These are phyloP conservation scores for Chytriomyces sp. DNA, from an alignment of 192 early-diverging fungal genomes.

Conservation along the genomic window DNA sequence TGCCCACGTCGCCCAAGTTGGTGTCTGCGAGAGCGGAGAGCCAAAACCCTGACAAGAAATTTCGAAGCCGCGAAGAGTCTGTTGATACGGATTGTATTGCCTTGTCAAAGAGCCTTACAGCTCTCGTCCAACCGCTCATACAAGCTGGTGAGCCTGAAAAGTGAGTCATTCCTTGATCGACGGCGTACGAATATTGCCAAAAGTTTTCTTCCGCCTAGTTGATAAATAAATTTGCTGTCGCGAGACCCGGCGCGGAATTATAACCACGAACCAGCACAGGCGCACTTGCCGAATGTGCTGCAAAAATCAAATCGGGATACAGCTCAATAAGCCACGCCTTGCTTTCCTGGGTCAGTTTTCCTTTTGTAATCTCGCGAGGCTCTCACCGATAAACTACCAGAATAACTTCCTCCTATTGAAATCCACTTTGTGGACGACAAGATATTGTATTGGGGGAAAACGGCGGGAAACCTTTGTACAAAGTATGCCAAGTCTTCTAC, in stretches of 20 bases:
- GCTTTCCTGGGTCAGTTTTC: no score
- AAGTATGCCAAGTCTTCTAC: conserved; percentile 21
- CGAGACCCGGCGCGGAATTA: no score
- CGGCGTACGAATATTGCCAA: conserved; percentile 27
- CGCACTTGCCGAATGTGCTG: conserved; percentile 21
- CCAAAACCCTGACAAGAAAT: conserved; percentile 16
- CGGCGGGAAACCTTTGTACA: not conserved
- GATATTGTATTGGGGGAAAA: conserved; percentile 10
- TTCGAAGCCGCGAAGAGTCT: not conserved
- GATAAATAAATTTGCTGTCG: not conserved
- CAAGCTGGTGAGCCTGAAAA: not conserved
- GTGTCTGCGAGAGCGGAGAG: not conserved
- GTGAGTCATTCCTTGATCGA: conserved; percentile 15
- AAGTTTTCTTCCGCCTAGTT: not conserved
- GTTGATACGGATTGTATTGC: not conserved
- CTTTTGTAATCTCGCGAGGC: conserved; percentile 12
- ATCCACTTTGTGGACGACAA: not conserved
- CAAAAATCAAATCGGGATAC: conserved; percentile 12
- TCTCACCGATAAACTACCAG: conserved; percentile 17
- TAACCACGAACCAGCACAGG: conserved; percentile 10
- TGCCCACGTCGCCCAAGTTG: not conserved
- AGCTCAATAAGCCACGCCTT: conserved; percentile 16
- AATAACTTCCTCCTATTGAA: not conserved
- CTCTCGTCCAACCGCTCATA: conserved; percentile 21
- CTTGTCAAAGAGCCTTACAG: not conserved